Evolutionary conservation across 768 basidiomycete species (phyloP).

Genomic region (Hemileccinum impolitum): DNA sequence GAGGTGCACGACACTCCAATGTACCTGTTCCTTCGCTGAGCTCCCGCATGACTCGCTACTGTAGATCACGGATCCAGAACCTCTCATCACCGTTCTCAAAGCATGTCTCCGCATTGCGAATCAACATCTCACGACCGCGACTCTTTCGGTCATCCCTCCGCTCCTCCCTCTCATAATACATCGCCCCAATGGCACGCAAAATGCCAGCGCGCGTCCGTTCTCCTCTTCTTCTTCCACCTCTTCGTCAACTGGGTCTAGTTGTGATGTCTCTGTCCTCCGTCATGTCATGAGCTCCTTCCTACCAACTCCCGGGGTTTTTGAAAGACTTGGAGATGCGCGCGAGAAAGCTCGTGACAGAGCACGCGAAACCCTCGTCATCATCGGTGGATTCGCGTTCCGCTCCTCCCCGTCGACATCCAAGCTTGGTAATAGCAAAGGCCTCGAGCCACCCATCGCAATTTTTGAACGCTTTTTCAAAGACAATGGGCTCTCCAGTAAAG

Average conservation of each 20-base stretch:
- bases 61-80: slow-evolving; percentile 73
- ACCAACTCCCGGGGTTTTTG: slow-evolving; percentile 72
- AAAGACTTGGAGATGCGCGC: slow-evolving; percentile 76
- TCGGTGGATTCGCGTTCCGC: slow-evolving; percentile 71
- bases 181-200: slow-evolving; percentile 29
- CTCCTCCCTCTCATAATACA: slow-evolving; percentile 62
- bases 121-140: slow-evolving; percentile 76
- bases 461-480: slow-evolving; percentile 76
- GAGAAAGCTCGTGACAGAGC: slow-evolving; percentile 72
- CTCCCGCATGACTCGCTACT: slow-evolving; percentile 8
- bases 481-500: slow-evolving; percentile 72
- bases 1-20: slow-evolving; percentile 47
- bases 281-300: slow-evolving; percentile 66
- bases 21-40: slow-evolving; percentile 13
- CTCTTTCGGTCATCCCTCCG: slow-evolving; percentile 65
- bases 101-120: slow-evolving; percentile 76
- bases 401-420: slow-evolving; percentile 46
- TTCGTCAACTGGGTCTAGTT: slow-evolving; percentile 39
- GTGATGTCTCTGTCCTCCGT: slow-evolving; percentile 60
- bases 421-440: slow-evolving; percentile 53
- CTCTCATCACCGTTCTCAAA: slow-evolving; percentile 66
- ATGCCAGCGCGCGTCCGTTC: slow-evolving; percentile 33
- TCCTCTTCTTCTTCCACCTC: slow-evolving; percentile 55
- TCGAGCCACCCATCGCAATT: slow-evolving; percentile 62
- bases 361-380: slow-evolving; percentile 67